Conservation (phyloP, 2,329 filamentous ascomycete genomes). For the Neonectria magnoliae region DNA sequence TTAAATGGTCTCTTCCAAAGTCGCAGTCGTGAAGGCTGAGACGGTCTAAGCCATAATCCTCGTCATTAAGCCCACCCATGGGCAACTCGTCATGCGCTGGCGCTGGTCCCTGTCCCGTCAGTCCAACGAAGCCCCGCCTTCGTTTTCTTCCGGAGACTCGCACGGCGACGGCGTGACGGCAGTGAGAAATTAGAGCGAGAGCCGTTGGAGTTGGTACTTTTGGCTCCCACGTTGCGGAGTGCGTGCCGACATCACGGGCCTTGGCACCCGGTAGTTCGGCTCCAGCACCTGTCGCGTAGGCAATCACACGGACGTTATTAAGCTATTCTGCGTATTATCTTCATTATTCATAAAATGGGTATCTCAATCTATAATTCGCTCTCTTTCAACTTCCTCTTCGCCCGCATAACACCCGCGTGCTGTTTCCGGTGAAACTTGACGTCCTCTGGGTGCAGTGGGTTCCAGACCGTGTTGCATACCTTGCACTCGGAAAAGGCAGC, state of each 20-base stretch:
- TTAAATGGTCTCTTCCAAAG: neutral
- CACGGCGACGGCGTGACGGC: no score
- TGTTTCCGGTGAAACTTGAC: slow-evolving; percentile 55
- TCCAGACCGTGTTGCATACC: slow-evolving; percentile 56
- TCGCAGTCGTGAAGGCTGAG: neutral
- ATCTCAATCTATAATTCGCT: slow-evolving; percentile 38
- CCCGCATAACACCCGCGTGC: slow-evolving; percentile 48
- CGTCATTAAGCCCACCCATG: neutral
- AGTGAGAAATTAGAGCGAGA: neutral
- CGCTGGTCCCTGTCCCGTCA: neutral
- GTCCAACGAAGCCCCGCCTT: neutral
- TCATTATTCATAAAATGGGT: slow-evolving; percentile 32
- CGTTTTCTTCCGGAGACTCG: neutral
- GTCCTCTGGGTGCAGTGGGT: slow-evolving; percentile 55
- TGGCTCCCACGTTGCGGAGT: neutral
- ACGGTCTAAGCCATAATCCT: neutral
- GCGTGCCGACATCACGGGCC: neutral
- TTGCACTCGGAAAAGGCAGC: slow-evolving; percentile 56
- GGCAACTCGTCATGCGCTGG: neutral
- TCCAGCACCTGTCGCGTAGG: neutral
- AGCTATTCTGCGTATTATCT: neutral
- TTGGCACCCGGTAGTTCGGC: neutral
- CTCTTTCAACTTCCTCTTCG: slow-evolving; percentile 39
- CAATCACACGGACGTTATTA: neutral
- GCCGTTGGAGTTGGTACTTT: neutral